Percentiles rank a stretch among this genome's conserved stretches.
These are phyloP conservation scores for Podosphaera xanthii DNA, from an alignment of 2,329 filamentous ascomycete genomes.

Conservation along the genomic window DNA sequence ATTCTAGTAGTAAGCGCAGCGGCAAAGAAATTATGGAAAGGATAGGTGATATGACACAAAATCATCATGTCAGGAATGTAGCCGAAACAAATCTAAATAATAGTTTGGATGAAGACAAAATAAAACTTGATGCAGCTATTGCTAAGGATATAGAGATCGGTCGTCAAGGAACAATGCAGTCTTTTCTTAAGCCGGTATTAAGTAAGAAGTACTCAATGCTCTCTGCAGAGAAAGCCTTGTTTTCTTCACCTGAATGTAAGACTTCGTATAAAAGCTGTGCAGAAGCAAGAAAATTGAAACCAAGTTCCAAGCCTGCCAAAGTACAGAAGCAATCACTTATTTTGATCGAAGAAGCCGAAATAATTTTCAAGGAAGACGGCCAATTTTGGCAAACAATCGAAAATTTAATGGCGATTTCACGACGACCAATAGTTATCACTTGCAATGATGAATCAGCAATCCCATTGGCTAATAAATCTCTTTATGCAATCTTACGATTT, in stretches of 20 bases:
- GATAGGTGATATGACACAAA: constrained; percentile 90
- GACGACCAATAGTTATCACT: constrained; percentile 80
- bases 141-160: neutral
- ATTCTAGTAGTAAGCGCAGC: constrained; percentile 57
- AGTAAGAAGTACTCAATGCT: too few species aligned
- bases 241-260: too few species aligned
- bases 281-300: too few species aligned
- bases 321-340: constrained; percentile 83
- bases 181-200: too few species aligned
- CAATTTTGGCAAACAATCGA: constrained; percentile 78
- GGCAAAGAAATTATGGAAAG: constrained; percentile 79
- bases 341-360: constrained; percentile 76
- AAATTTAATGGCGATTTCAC: constrained; percentile 58
- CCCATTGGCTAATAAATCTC: constrained; percentile 46
- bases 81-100: constrained; percentile 5
- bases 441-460: constrained; percentile 82
- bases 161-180: too few species aligned
- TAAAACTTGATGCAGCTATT: constrained; percentile 9
- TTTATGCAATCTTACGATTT: constrained; percentile 71
- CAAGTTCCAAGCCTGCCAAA: constrained; percentile 2
- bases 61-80: constrained; percentile 57
- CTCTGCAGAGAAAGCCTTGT: too few species aligned
- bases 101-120: constrained; percentile 16
- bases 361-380: constrained; percentile 87
- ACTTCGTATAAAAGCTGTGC: too few species aligned